phyloP scores from a whole-genome alignment of 208 protist species.

The Acanthamoeba sp. region DNA sequence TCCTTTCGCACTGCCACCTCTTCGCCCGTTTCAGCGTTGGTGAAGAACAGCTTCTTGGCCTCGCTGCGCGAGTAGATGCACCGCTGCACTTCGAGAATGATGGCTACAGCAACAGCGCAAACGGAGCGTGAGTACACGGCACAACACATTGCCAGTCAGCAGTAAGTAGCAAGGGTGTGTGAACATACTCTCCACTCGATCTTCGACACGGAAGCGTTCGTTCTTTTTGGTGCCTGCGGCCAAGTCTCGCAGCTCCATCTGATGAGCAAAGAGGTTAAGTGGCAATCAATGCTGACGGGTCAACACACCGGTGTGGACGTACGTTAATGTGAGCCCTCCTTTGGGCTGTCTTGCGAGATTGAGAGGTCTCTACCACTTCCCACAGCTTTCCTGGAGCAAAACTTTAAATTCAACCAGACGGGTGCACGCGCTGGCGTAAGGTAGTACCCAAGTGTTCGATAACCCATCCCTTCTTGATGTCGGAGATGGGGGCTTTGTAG shows the following conservation, averaged over 20 bases:
- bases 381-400: neutral
- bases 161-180: neutral
- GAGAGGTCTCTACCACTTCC: slow-evolving; percentile 35
- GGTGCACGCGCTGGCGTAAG: too few relatives aligned
- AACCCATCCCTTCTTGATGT: slow-evolving; percentile 48
- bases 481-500: slow-evolving; percentile 15
- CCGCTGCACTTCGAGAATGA: slow-evolving; percentile 25
- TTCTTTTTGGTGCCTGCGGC: slow-evolving; percentile 4
- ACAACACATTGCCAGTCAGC: neutral
- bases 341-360: slow-evolving; percentile 42
- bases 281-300: neutral
- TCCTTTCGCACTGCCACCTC: slow-evolving; percentile 26
- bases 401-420: too few relatives aligned
- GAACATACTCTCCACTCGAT: neutral
- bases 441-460: slow-evolving; percentile 13
- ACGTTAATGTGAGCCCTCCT: slow-evolving; percentile 34
- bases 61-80: slow-evolving; percentile 22
- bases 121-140: too few relatives aligned
- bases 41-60: slow-evolving; percentile 40
- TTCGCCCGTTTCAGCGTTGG: neutral
- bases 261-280: neutral
- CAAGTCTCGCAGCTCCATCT: slow-evolving; percentile 44
- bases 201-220: slow-evolving; percentile 38
- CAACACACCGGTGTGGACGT: neutral
- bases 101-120: neutral